Evolutionary conservation across 805 yeast genomes (phyloP).

Genomic region (Wickerhamiella galacta): DNA sequence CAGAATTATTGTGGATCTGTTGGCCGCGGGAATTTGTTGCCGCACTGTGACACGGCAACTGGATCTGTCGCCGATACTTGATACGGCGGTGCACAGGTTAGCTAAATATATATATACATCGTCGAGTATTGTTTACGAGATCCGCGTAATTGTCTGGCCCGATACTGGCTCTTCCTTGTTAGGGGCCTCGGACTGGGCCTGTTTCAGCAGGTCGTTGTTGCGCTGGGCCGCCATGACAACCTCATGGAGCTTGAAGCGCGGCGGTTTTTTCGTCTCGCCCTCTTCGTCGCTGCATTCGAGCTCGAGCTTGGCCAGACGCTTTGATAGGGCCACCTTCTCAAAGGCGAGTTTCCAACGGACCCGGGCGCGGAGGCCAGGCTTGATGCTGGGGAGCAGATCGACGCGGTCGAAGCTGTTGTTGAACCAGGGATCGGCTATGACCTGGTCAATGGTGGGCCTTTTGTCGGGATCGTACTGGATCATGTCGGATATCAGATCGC

Average conservation of each 20-base stretch:
- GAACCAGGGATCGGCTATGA: constrained; percentile 70
- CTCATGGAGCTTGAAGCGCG: constrained; percentile 32
- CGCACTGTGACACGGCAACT: too few relatives aligned
- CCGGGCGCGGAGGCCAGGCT: constrained; percentile 70
- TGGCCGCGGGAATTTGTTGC: too few relatives aligned
- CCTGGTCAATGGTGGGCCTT: constrained; percentile 68
- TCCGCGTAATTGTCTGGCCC: too few relatives aligned
- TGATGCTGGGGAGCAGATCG: constrained; percentile 69
- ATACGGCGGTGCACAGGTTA: too few relatives aligned
- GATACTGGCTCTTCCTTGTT: too few relatives aligned
- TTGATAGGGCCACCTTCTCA: constrained; percentile 66
- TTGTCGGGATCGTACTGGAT: constrained; percentile 55
- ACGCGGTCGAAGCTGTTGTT: constrained; percentile 25
- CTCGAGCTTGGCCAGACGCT: constrained; percentile 55
- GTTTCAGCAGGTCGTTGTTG: constrained; percentile 30
- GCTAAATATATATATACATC: too few relatives aligned
- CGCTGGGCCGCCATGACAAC: constrained; percentile 52
- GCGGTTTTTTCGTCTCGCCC: constrained; percentile 24
- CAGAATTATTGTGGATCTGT: too few relatives aligned
- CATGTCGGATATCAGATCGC: constrained; percentile 55
- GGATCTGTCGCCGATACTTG: too few relatives aligned
- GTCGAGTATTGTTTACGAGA: too few relatives aligned
- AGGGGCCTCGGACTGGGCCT: constrained; percentile 2
- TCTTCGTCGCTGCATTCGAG: constrained; percentile 32
- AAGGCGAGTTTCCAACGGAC: constrained; percentile 72